Evolutionary conservation across 805 yeast genomes (phyloP), one percentile per base, ranked within the genome.

Genomic region (Suhomyces vadensis): DNA sequence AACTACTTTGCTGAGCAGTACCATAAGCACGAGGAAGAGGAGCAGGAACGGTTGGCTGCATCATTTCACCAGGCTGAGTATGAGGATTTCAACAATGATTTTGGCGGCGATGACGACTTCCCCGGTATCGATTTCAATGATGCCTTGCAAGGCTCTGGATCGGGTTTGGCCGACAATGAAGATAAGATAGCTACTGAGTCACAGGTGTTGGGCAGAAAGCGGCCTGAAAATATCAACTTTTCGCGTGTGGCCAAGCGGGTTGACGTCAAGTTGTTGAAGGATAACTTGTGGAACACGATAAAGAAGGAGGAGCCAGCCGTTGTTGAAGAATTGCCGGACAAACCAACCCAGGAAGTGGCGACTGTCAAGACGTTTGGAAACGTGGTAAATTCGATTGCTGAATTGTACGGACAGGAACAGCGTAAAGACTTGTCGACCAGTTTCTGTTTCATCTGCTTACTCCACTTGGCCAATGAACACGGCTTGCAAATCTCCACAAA

Each of bases 391-490:
- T 75, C 74, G 21, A 72, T 84, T 19, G 70, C 69, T 14, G 62
- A 64, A 6, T 69, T 71, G 58, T 89, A 90, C 58, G 71, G 78
- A 0, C 63, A 69, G 6, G 81, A 78, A 38, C 77, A 81, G 37
- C 68, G 73, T 52, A 75, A 74, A 39, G 95, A 89, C 41, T 64
- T 90, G 6, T 85, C 95, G 1, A 88, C 96, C 1, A 84, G 95
- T 63, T 86, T 86, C 61, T 86, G 87, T 56, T 89, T 89, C 55
- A 87, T 89, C 46, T 86, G 95, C 54, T 65, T 88, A 55, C 65
- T 89, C 26, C 97, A 89, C 65, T 69, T 89, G 51, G 95, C 96
- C 10, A 89, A 90, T 58, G 97, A 89, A 60, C 83, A 86, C 56
- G 92, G 91, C 1, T 68, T 89, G 23, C 58, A 68, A 5, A 74